Percentiles rank a stretch among this genome's conserved stretches.
These are phyloP conservation scores for Zopfia rhizophila DNA, from an alignment of 2,329 filamentous ascomycete species.

Conservation along the genomic window DNA sequence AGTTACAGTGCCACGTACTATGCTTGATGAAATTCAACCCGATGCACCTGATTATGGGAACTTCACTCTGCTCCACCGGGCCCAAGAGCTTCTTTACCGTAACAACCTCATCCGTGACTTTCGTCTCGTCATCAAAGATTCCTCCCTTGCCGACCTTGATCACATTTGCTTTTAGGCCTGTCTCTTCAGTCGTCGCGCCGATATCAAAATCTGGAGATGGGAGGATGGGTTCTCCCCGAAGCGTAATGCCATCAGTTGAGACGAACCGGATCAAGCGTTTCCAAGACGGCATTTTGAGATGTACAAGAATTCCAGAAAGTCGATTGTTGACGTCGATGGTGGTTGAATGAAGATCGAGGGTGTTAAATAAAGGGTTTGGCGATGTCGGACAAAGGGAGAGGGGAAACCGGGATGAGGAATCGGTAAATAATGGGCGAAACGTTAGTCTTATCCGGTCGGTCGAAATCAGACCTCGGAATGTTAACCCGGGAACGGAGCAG, in stretches of 20 bases:
- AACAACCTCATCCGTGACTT: constrained; percentile 64
- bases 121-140: constrained; percentile 61
- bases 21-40: constrained; percentile 71
- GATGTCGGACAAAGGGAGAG: constrained; percentile 16
- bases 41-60: constrained; percentile 68
- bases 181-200: constrained; percentile 59
- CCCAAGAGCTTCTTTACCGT: constrained; percentile 65
- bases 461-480: no score
- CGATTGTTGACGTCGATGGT: no score
- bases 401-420: constrained; percentile 16
- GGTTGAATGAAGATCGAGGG: no score
- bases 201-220: constrained; percentile 60
- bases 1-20: constrained; percentile 48
- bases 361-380: no score
- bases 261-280: constrained; percentile 66
- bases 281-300: constrained; percentile 51
- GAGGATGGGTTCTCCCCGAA: constrained; percentile 65
- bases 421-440: no score
- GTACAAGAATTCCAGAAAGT: no score
- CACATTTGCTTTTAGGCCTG: constrained; percentile 63
- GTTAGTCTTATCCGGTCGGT: no score
- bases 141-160: constrained; percentile 59
- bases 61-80: constrained; percentile 61
- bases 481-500: no score
- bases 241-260: constrained; percentile 60